Evolutionary conservation across 192 early-diverging fungal genomes (phyloP), one percentile per base, ranked within the genome.

Genomic region (Nowakowskiella sp.): DNA sequence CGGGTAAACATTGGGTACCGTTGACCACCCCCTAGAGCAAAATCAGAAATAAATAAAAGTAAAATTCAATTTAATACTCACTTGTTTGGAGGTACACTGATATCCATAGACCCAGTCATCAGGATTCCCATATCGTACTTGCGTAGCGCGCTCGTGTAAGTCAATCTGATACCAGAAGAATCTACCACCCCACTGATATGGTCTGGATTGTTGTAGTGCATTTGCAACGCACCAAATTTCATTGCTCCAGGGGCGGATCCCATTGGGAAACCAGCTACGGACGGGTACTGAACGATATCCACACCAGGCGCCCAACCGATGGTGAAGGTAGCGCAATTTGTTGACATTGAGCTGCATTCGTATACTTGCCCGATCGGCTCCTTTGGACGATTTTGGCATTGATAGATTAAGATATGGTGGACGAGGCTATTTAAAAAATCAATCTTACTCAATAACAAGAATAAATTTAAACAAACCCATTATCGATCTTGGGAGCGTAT

Each of bases 151-250:
- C 10, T 19, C 10, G 55, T 57, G 55, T 57, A 57, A 21, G 1
- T 31, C 28, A 60, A 50, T 47, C 36, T 45, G 30, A 61, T 21
- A 1, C 60, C 60, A 22, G 55, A 58, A 36, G 31, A 47, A 29
- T 61, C 60, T 21, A 47, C 42, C 9, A 46, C 44, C 24, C 36
- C 30, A 6, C 31, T 33, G 3, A 24, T 9, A 19, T 6, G 8
- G 25, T 61, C 31, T 10, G 24, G 53, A 27, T 61, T 61, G 45
- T 44, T 58, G 60, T 61, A 61, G 31, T 61, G 60, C 8, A 61
- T 46, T 57, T 61, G 60, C 22, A 61, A 54, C 7, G 60, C 23
- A 47, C 54, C 54, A 27, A 55, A 57, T 7, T 25, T 28, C 9
- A 45, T 19, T 19, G 44, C 52, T 28, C 33, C 51, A 30, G 31